These are phyloP conservation scores for Fagopyrum tataricum DNA, from an alignment of 148 eudicot species.

Conservation along the genomic window DNA sequence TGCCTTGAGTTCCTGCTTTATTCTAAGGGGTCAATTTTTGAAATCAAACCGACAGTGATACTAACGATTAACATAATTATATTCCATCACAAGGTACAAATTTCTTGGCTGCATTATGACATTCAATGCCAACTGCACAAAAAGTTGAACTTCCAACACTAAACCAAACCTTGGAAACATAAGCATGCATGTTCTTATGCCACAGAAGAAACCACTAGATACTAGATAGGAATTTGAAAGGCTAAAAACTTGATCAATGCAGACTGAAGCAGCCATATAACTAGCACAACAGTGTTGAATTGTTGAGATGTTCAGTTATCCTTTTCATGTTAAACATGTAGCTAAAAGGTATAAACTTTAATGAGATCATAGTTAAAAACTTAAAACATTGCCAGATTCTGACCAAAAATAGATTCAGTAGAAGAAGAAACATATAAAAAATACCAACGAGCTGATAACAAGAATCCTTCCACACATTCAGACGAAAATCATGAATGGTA, in stretches of 20 bases:
- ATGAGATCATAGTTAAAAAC: background rate
- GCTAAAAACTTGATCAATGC: background rate
- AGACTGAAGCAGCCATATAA: background rate
- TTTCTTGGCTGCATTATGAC: constrained; percentile 4
- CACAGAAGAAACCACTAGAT: background rate
- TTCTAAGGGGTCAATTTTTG: background rate
- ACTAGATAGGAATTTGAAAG: background rate
- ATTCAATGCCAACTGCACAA: background rate
- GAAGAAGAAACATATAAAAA: background rate
- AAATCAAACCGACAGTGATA: background rate
- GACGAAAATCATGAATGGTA: background rate
- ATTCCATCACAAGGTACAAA: background rate
- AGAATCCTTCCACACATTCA: background rate
- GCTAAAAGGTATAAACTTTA: background rate
- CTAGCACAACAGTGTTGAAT: background rate
- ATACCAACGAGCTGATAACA: background rate
- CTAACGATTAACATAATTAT: background rate
- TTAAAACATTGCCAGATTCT: background rate
- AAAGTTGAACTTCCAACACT: background rate
- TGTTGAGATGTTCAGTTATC: background rate
- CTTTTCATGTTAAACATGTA: background rate
- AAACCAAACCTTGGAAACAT: background rate
- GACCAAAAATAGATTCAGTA: background rate
- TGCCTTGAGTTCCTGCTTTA: background rate
- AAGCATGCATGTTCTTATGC: background rate